phyloP scores from a whole-genome alignment of 495 filamentous ascomycete genomes.

The Trichoderma virens region DNA sequence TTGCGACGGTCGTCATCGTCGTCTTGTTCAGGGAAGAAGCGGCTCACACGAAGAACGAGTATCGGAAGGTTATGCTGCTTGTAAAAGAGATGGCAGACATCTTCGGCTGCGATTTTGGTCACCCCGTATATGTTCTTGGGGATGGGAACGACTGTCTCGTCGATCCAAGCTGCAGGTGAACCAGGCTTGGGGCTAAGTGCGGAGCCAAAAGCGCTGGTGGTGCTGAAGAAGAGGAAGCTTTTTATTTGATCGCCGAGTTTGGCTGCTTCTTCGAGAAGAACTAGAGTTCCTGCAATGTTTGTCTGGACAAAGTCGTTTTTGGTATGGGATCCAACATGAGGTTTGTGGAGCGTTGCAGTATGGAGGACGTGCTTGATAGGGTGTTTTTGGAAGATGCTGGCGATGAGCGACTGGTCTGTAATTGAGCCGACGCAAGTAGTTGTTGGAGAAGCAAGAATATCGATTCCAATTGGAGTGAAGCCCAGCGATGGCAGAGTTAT shows the following conservation, averaged over 20 bases:
- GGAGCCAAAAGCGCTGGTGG: conserved; percentile 24
- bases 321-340: conserved; percentile 21
- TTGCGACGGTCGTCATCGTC: conserved; percentile 19
- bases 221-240: conserved; percentile 23
- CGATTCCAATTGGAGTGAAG: conserved; percentile 21
- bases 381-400: conserved; percentile 14
- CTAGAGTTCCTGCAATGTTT: conserved; percentile 21
- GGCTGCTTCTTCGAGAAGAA: conserved; percentile 17
- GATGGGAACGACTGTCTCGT: conserved; percentile 16
- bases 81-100: conserved; percentile 19
- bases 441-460: conserved; percentile 20
- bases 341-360: conserved; percentile 27
- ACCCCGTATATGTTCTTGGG: conserved; percentile 28
- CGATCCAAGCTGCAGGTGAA: conserved; percentile 20
- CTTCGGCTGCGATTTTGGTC: conserved; percentile 24
- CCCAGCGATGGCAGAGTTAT: conserved; percentile 18
- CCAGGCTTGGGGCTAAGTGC: conserved; percentile 14
- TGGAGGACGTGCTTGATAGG: conserved; percentile 22
- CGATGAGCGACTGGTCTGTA: conserved; percentile 15
- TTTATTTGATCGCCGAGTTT: neutral
- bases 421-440: conserved; percentile 19
- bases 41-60: conserved; percentile 20
- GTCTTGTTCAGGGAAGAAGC: conserved; percentile 27
- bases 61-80: conserved; percentile 12
- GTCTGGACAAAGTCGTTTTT: conserved; percentile 22